phyloP scores from a whole-genome alignment of 2,329 filamentous ascomycete species.

The Nannizziopsis arthrosporioides region DNA sequence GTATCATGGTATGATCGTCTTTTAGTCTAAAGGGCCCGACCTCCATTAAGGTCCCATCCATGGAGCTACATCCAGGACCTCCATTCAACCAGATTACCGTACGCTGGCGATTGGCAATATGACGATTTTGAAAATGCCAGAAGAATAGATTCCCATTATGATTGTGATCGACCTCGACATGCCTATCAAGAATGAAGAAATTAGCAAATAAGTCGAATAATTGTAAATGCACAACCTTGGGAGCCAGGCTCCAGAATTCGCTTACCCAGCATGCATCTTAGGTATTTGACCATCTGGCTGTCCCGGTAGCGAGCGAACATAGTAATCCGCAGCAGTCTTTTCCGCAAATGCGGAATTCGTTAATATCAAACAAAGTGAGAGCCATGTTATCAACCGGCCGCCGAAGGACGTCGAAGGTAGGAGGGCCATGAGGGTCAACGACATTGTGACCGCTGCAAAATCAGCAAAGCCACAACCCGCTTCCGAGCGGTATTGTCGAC shows the following conservation, averaged over 20 bases:
- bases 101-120: constrained; percentile 81
- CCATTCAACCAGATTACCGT: constrained; percentile 97
- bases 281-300: constrained; percentile 64
- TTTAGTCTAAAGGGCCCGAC: constrained; percentile 84
- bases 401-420: not conserved
- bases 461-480: not conserved
- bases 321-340: constrained; percentile 65
- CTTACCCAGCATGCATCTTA: constrained; percentile 98
- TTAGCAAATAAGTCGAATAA: constrained; percentile 6
- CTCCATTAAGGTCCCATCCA: constrained; percentile 94
- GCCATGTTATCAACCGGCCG: constrained; percentile 1
- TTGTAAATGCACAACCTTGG: not conserved
- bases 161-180: constrained; percentile 77
- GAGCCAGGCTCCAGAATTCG: constrained; percentile 12
- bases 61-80: constrained; percentile 90
- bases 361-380: constrained; percentile 7
- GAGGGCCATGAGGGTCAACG: not conserved
- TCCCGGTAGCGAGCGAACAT: constrained; percentile 72
- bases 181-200: constrained; percentile 42
- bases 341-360: constrained; percentile 6
- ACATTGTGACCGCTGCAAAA: constrained; percentile 1
- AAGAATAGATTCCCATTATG: constrained; percentile 94
- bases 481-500: not conserved
- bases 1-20: constrained; percentile 56
- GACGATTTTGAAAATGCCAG: constrained; percentile 93